Conservation (phyloP, 1,284 basidiomycete genomes). For the Fomitopsis schrenkii region DNA sequence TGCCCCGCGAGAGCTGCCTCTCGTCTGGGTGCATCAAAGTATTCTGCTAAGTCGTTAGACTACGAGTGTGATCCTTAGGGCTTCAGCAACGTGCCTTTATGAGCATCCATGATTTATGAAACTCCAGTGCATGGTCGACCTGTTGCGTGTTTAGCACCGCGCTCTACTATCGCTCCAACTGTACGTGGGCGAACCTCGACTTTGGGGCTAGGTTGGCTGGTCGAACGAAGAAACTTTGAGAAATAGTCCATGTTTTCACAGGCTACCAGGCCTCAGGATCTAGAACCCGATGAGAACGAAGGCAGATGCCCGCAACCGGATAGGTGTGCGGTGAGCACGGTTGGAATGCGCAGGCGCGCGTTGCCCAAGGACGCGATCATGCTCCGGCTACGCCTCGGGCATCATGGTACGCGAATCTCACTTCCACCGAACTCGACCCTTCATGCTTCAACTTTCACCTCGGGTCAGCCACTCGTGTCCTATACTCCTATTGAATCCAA, state of each 20-base stretch:
- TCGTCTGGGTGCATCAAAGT: conserved; percentile 79
- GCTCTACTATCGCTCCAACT: not conserved
- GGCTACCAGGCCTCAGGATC: not conserved
- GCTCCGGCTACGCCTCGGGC: not conserved
- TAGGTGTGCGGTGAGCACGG: not conserved
- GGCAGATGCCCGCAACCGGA: not conserved
- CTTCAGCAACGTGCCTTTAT: conserved; percentile 50
- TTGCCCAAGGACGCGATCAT: not conserved
- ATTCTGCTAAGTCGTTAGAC: conserved; percentile 38
- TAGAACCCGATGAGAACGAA: not conserved
- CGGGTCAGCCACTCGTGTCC: too few relatives aligned
- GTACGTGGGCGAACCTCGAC: conserved; percentile 24
- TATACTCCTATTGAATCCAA: too few relatives aligned
- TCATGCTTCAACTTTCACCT: not conserved
- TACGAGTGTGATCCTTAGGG: not conserved
- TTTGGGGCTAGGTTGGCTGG: conserved; percentile 48
- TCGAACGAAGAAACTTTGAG: conserved; percentile 68
- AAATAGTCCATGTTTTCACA: conserved; percentile 68
- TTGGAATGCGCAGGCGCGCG: not conserved
- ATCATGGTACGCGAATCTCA: too few relatives aligned
- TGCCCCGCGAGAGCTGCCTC: conserved; percentile 76
- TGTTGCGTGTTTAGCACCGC: conserved; percentile 9
- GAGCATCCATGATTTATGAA: conserved; percentile 67
- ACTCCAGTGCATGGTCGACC: conserved; percentile 60
- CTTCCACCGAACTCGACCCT: too few relatives aligned